Evolutionary conservation across 2,329 filamentous ascomycete species (phyloP).

Genomic region (Ophiostoma sp.): DNA sequence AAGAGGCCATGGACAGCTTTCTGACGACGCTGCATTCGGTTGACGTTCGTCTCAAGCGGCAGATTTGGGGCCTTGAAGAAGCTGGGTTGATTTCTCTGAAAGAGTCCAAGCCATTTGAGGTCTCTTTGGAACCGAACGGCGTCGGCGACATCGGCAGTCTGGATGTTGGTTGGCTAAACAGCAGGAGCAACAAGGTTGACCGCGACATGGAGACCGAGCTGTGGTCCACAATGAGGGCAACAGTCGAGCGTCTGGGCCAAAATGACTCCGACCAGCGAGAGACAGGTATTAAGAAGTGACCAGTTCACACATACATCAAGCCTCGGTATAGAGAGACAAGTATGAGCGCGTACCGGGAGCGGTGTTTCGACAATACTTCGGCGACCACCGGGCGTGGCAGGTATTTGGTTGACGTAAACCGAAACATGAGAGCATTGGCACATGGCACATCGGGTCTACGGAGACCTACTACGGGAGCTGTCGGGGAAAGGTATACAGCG

Average conservation of each 20-base stretch:
- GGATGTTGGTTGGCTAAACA: constrained; percentile 89
- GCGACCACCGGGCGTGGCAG: background rate
- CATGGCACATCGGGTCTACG: background rate
- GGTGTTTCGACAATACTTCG: background rate
- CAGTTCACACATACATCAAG: background rate
- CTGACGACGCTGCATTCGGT: constrained; percentile 72
- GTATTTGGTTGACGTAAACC: background rate
- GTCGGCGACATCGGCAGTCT: constrained; percentile 60
- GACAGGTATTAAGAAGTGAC: background rate
- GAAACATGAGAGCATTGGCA: background rate
- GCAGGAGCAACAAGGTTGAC: constrained; percentile 76
- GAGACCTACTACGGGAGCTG: background rate
- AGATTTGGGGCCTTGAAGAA: constrained; percentile 79
- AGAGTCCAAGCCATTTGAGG: constrained; percentile 32
- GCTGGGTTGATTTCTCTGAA: constrained; percentile 67
- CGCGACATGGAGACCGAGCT: constrained; percentile 82
- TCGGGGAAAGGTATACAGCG: background rate
- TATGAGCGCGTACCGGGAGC: background rate
- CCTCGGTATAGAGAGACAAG: background rate
- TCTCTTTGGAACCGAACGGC: constrained; percentile 54
- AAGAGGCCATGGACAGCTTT: constrained; percentile 64
- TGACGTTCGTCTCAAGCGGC: constrained; percentile 71
- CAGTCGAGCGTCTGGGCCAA: constrained; percentile 48
- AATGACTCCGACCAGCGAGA: background rate
- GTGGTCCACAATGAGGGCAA: constrained; percentile 61